Evolutionary conservation across 2,329 filamentous ascomycete genomes (phyloP).

Genomic region (Westerdykella sp.): DNA sequence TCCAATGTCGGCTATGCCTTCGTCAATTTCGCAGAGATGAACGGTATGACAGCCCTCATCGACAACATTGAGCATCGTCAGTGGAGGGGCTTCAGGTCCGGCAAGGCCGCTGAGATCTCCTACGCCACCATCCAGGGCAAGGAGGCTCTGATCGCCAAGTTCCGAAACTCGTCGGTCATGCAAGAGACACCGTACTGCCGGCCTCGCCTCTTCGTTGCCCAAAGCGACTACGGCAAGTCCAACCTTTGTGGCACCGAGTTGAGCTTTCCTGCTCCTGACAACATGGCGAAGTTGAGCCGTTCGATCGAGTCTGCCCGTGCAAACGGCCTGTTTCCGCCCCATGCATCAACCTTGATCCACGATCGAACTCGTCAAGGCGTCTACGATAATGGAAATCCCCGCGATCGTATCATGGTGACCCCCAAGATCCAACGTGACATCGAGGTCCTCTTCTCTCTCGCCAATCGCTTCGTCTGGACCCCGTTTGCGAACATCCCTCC

Average conservation of each 20-base stretch:
- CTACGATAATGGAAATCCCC: slow-evolving; percentile 70
- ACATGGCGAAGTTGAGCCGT: slow-evolving; percentile 78
- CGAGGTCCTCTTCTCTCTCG: slow-evolving; percentile 19
- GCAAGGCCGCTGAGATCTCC: slow-evolving; percentile 83
- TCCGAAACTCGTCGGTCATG: slow-evolving; percentile 96
- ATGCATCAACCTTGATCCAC: slow-evolving; percentile 66
- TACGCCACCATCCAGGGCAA: slow-evolving; percentile 97
- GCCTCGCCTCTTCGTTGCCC: slow-evolving; percentile 60
- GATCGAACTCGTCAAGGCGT: slow-evolving; percentile 71
- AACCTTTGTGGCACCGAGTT: slow-evolving; percentile 58
- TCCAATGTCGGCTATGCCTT: slow-evolving; percentile 90
- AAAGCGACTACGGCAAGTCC: slow-evolving; percentile 38
- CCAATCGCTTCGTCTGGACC: slow-evolving; percentile 13
- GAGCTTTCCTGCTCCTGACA: slow-evolving; percentile 71
- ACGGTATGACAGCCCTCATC: slow-evolving; percentile 27
- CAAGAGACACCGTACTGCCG: slow-evolving; percentile 73
- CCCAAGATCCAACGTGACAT: slow-evolving; percentile 9
- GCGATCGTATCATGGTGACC: slow-evolving; percentile 14
- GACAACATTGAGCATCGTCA: slow-evolving; percentile 24
- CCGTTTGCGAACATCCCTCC: slow-evolving; percentile 26
- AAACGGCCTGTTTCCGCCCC: slow-evolving; percentile 79
- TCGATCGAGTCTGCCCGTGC: slow-evolving; percentile 82
- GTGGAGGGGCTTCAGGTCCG: slow-evolving; percentile 74
- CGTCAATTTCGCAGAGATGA: slow-evolving; percentile 80
- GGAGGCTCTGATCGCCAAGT: slow-evolving; percentile 87